These are phyloP conservation scores for Colletotrichum simmondsii DNA, from an alignment of 2,329 filamentous ascomycete genomes.

Conservation along the genomic window DNA sequence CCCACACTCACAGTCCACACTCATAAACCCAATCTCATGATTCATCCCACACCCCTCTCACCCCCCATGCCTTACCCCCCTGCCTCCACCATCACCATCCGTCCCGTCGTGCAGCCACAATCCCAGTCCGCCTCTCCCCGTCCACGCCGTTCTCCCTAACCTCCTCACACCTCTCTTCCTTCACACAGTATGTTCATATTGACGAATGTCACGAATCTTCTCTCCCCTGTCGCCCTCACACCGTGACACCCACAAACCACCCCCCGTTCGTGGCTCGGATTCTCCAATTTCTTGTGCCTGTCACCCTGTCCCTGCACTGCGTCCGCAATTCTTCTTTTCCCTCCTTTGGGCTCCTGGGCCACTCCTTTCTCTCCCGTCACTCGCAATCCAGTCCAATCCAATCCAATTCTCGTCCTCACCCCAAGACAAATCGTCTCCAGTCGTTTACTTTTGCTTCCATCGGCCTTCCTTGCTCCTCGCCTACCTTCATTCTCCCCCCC, in stretches of 20 bases:
- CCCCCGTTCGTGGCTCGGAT: slow-evolving; percentile 16
- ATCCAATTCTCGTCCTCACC: not conserved
- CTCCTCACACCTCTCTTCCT: no score
- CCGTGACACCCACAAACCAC: not conserved
- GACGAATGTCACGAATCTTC: no score
- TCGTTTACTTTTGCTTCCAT: slow-evolving; percentile 9
- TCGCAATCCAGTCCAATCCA: slow-evolving; percentile 1
- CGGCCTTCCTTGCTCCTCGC: slow-evolving; percentile 16
- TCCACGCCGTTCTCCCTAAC: not conserved
- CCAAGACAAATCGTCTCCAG: slow-evolving; percentile 4
- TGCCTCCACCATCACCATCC: not conserved
- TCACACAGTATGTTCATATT: no score
- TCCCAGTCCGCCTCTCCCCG: not conserved
- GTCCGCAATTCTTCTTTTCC: slow-evolving; percentile 26
- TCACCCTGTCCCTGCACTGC: slow-evolving; percentile 4
- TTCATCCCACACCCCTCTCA: not conserved
- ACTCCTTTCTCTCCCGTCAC: slow-evolving; percentile 31
- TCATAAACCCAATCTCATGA: not conserved
- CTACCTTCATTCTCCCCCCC: slow-evolving; percentile 1
- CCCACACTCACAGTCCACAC: not conserved
- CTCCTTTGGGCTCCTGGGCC: slow-evolving; percentile 20
- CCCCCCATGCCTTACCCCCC: not conserved
- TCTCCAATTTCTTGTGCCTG: slow-evolving; percentile 21
- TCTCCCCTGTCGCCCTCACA: not conserved
- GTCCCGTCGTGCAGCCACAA: slow-evolving; percentile 9